Conservation (phyloP, 768 basidiomycete genomes). For the Leucocoprinus sp. region DNA sequence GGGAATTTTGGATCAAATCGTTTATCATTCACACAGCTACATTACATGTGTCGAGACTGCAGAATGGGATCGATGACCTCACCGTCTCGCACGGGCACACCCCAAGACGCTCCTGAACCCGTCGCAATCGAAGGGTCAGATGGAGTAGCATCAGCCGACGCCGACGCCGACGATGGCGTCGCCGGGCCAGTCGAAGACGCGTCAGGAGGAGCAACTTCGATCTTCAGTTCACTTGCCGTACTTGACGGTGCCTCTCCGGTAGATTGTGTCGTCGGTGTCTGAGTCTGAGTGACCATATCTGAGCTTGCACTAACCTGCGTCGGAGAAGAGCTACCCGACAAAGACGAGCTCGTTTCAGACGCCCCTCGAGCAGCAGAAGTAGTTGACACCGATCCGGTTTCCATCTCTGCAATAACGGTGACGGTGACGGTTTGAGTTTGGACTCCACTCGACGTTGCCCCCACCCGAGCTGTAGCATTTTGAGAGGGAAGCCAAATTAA, state of each 20-base stretch:
- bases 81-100: neutral
- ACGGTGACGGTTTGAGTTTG: conserved; percentile 4
- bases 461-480: neutral
- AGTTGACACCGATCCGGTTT: neutral
- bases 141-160: neutral
- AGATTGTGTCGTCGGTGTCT: neutral
- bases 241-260: neutral
- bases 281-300: neutral
- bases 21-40: neutral
- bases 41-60: neutral
- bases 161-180: neutral
- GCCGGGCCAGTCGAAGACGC: neutral
- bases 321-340: neutral
- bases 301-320: neutral
- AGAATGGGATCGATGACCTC: neutral
- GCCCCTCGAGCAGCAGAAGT: conserved; percentile 1
- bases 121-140: neutral
- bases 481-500: conserved; percentile 1
- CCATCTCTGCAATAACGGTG: neutral
- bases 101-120: neutral
- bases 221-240: neutral
- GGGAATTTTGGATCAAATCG: neutral
- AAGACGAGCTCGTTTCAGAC: neutral
- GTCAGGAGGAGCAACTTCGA: neutral
- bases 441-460: neutral